Percentiles rank a stretch among this genome's conserved stretches.
Conservation (phyloP, 2,329 filamentous ascomycete genomes). For the Talaromyces sp. region DNA sequence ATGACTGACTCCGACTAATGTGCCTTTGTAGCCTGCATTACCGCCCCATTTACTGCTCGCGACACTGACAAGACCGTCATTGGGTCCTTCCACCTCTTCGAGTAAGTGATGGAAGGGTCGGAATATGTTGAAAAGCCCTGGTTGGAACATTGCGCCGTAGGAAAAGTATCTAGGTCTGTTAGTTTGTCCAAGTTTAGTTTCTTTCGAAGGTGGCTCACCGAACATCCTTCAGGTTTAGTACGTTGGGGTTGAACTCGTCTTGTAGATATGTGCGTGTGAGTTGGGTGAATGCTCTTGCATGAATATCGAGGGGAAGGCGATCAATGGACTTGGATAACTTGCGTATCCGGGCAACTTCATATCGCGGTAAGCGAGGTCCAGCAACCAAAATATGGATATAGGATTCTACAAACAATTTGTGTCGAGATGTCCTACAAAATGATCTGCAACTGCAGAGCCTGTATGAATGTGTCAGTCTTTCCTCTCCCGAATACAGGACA, state of each 20-base stretch:
- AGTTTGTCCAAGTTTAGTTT: constrained; percentile 10
- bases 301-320: not conserved
- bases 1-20: constrained; percentile 58
- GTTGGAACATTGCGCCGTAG: constrained; percentile 56
- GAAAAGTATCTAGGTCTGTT: constrained; percentile 47
- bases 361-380: not conserved
- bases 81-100: constrained; percentile 48
- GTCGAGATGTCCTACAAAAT: constrained; percentile 52
- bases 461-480: constrained; percentile 1
- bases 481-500: constrained; percentile 1
- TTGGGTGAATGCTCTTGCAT: constrained; percentile 44
- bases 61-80: constrained; percentile 59
- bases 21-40: constrained; percentile 52
- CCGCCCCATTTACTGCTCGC: constrained; percentile 55
- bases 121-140: constrained; percentile 52
- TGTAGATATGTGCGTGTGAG: constrained; percentile 54
- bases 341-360: constrained; percentile 6
- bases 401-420: constrained; percentile 33
- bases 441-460: constrained; percentile 58
- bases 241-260: constrained; percentile 54
- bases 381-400: not conserved
- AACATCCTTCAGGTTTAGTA: constrained; percentile 50
- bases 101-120: constrained; percentile 52
- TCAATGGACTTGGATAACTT: constrained; percentile 6
- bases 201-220: constrained; percentile 23